Percentiles rank a stretch among this genome's conserved stretches.
These are phyloP conservation scores for Mytilinidion resinicola DNA, from an alignment of 495 filamentous ascomycete species.

Conservation along the genomic window DNA sequence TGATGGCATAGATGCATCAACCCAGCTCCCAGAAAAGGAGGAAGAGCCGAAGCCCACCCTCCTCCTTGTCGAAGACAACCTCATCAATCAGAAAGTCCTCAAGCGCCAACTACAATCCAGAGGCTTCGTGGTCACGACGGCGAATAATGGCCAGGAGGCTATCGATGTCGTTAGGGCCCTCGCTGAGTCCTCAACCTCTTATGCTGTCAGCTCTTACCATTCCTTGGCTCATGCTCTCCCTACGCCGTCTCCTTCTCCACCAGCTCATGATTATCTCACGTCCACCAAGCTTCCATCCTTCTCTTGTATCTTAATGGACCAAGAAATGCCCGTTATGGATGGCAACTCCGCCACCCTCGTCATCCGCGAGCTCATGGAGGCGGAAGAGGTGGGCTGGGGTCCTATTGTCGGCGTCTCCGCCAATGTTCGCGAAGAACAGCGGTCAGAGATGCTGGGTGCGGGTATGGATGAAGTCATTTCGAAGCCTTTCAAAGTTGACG, in stretches of 20 bases:
- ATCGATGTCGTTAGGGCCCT: conserved; percentile 19
- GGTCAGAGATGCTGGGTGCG: conserved; percentile 15
- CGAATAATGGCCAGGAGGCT: conserved; percentile 26
- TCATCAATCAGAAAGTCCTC: conserved; percentile 28
- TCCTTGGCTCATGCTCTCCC: too few relatives aligned
- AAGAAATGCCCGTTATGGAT: conserved; percentile 28
- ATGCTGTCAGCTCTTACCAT: too few relatives aligned
- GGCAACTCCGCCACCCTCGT: conserved; percentile 22
- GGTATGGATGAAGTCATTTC: conserved; percentile 26
- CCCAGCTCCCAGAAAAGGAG: too few relatives aligned
- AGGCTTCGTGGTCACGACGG: conserved; percentile 23
- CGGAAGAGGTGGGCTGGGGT: conserved; percentile 12
- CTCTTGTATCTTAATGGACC: conserved; percentile 28
- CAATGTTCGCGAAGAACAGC: conserved; percentile 26
- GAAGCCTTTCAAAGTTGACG: conserved; percentile 29
- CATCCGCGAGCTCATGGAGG: conserved; percentile 17
- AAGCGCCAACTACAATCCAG: conserved; percentile 20
- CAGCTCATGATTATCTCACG: neutral
- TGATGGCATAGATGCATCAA: conserved; percentile 1
- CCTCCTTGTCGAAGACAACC: conserved; percentile 26
- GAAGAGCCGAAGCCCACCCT: conserved; percentile 1
- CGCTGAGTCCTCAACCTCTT: neutral
- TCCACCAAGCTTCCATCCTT: conserved; percentile 8
- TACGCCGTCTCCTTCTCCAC: too few relatives aligned
- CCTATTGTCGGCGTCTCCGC: conserved; percentile 25